Conservation (phyloP, 2,329 filamentous ascomycete species). For the Pseudogymnoascus sp. region DNA sequence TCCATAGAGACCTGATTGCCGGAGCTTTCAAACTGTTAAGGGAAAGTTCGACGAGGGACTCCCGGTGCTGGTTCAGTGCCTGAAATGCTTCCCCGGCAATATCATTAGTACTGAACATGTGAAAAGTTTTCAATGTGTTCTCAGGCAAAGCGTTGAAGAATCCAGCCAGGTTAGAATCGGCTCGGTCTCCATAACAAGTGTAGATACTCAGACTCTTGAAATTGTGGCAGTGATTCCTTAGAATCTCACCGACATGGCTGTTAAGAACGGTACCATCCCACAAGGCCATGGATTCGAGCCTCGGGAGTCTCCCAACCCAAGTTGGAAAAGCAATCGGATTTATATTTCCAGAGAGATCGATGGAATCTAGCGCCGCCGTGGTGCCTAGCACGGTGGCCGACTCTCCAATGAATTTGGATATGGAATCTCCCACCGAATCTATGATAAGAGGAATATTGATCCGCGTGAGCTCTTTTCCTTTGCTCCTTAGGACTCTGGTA, state of each 20-base stretch:
- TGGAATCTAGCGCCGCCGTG: slow-evolving; percentile 41
- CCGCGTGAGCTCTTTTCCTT: slow-evolving; percentile 20
- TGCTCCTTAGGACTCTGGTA: slow-evolving; percentile 22
- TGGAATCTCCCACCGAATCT: slow-evolving; percentile 45
- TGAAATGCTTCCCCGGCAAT: slow-evolving; percentile 46
- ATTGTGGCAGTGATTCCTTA: slow-evolving; percentile 49
- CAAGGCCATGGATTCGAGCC: slow-evolving; percentile 50
- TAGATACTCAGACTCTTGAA: slow-evolving; percentile 54
- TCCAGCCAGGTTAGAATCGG: slow-evolving; percentile 47
- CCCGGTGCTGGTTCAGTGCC: slow-evolving; percentile 42
- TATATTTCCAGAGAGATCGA: slow-evolving; percentile 45
- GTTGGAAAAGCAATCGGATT: slow-evolving; percentile 42
- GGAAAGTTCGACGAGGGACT: slow-evolving; percentile 46
- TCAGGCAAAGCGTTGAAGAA: slow-evolving; percentile 49
- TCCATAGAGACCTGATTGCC: slow-evolving; percentile 39
- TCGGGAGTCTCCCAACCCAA: slow-evolving; percentile 51
- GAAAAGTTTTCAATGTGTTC: slow-evolving; percentile 50
- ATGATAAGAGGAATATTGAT: slow-evolving; percentile 33
- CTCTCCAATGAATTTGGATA: slow-evolving; percentile 42
- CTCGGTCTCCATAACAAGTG: slow-evolving; percentile 34
- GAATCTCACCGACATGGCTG: slow-evolving; percentile 42
- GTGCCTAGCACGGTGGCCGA: slow-evolving; percentile 34
- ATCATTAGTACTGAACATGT: slow-evolving; percentile 46
- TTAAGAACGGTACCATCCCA: slow-evolving; percentile 52
- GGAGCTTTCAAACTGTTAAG: slow-evolving; percentile 40